These are phyloP conservation scores for Trametes cingulata DNA, from an alignment of 768 basidiomycete genomes.

Conservation along the genomic window DNA sequence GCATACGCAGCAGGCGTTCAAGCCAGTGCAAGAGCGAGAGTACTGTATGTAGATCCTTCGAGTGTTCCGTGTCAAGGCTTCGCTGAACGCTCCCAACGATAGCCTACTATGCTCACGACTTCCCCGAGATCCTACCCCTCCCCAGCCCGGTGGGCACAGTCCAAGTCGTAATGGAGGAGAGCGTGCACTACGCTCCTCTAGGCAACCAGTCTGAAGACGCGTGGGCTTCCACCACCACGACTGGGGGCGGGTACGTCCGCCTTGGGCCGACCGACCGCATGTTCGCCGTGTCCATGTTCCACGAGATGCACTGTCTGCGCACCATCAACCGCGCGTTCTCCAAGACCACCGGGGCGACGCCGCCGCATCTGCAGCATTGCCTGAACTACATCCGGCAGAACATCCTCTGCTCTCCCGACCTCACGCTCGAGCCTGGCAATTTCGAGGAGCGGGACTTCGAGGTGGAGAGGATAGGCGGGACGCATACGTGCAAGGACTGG, in stretches of 20 bases:
- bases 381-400: constrained; percentile 37
- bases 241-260: constrained; percentile 35
- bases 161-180: constrained; percentile 33
- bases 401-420: constrained; percentile 34
- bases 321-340: constrained; percentile 22
- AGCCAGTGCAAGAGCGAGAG: neutral
- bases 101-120: constrained; percentile 36
- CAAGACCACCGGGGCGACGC: constrained; percentile 11
- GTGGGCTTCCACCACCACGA: constrained; percentile 32
- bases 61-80: neutral
- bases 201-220: constrained; percentile 28
- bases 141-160: constrained; percentile 22
- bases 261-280: constrained; percentile 34
- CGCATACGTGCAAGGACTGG: constrained; percentile 11
- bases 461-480: constrained; percentile 21
- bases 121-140: constrained; percentile 28
- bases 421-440: constrained; percentile 33
- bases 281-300: constrained; percentile 40
- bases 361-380: constrained; percentile 32
- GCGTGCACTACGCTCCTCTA: constrained; percentile 30
- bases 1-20: too few species aligned
- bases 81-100: neutral
- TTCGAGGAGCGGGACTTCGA: constrained; percentile 22
- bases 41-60: neutral
- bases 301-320: constrained; percentile 40